Evolutionary conservation across 1,139 yeast species (phyloP).

Genomic region (Candida sp.): DNA sequence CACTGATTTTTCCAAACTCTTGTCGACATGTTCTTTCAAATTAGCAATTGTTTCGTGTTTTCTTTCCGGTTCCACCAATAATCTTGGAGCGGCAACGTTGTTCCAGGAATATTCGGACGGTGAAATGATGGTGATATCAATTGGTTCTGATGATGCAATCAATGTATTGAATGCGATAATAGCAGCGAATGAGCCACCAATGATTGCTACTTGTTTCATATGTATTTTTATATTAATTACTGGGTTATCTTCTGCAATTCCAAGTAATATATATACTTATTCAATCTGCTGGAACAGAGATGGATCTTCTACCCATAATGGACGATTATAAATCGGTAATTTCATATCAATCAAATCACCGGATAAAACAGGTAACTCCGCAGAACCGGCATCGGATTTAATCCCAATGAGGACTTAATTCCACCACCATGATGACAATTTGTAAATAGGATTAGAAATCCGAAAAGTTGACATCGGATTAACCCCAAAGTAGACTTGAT

Average conservation of each 20-base stretch:
- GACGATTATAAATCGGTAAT: too few relatives aligned
- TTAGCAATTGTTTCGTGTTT: conserved; percentile 16
- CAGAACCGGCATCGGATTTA: too few relatives aligned
- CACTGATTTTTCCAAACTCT: conserved; percentile 9
- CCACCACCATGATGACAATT: too few relatives aligned
- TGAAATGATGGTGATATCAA: conserved; percentile 16
- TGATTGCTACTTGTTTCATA: conserved; percentile 17
- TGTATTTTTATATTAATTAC: too few relatives aligned
- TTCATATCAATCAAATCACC: too few relatives aligned
- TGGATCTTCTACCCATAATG: neutral
- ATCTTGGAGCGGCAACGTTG: conserved; percentile 28
- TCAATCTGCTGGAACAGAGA: neutral
- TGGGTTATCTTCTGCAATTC: too few relatives aligned
- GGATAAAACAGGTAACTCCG: too few relatives aligned
- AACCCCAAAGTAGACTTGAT: too few relatives aligned
- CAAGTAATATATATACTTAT: too few relatives aligned
- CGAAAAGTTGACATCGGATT: too few relatives aligned
- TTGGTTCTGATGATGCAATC: conserved; percentile 6
- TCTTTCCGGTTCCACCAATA: conserved; percentile 21
- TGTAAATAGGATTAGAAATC: too few relatives aligned
- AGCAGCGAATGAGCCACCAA: conserved; percentile 36
- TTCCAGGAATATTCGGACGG: conserved; percentile 15
- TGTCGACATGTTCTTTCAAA: conserved; percentile 14
- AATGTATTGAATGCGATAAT: conserved; percentile 19
- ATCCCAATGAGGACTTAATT: too few relatives aligned